Evolutionary conservation across 2,329 filamentous ascomycete species (phyloP), one percentile per base, ranked within the genome.

Genomic region (Apiospora malaysiana): DNA sequence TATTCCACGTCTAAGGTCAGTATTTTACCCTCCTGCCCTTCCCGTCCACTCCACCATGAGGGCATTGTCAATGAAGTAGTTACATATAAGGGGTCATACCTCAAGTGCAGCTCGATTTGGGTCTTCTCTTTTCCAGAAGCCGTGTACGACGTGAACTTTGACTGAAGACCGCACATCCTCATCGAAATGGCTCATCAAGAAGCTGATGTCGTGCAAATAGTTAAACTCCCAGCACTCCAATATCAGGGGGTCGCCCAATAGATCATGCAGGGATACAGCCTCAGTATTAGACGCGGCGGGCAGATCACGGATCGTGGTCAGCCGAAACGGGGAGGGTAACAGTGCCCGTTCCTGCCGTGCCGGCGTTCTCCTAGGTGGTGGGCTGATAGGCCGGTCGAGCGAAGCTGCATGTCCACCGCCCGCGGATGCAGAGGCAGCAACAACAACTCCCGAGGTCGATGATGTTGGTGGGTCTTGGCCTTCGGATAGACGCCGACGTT

Each of bases 241-340:
- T 70, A 96, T 93, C 73, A 94, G 84, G 0, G 93, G 92, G 78
- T 94, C 90, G 0, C 92, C 89, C 1, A 97, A 85, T 7, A 97
- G 85, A 71, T 94, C 92, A 5, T 83, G 82, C 12, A 96, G 83
- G 1, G 85, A 86, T 45, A 95, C 81, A 0, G 93, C 85, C 78
- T 92, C 92, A 32, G 84, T 81, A 81, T 97, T 96, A 72, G 82
- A 81, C 0, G 82, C 79, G 1, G 83, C 79, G 1, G 89, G 84
- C 0, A 95, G 82, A 75, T 93, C 91, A 40, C 83, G 85, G 69
- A 96, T 91, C 71, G 85, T 86, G 0, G 92, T 95, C 18, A 96
- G 87, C 71, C 90, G 89, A 74, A 95, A 88, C 0, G 93, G 93
- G 0, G 93, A 95, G 1, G 81, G 78, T 32, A 89, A 76, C 1